A percentile compares a stretch with the other conserved stretches of the same genome.
Conservation (phyloP, 2,329 filamentous ascomycete genomes). For the Ceratocystis papillata region DNA sequence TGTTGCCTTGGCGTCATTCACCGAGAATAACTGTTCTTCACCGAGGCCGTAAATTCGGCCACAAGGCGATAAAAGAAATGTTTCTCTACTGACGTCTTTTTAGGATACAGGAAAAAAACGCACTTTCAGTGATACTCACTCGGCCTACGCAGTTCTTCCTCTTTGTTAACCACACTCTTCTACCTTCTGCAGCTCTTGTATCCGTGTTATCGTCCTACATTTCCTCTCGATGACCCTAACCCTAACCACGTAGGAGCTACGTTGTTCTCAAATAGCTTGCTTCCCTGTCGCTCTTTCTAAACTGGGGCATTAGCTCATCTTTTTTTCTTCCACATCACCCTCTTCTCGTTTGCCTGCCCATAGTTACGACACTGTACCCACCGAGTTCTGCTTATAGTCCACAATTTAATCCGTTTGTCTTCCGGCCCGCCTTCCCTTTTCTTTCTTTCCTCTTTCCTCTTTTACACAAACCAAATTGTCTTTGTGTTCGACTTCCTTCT, state of each 20-base stretch:
- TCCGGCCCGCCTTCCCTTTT: slow-evolving; percentile 9
- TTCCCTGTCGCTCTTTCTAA: not conserved
- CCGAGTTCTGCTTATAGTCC: slow-evolving; percentile 6
- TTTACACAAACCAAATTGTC: not conserved
- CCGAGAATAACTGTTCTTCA: not conserved
- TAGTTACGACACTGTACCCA: not conserved
- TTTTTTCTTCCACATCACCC: slow-evolving; percentile 24
- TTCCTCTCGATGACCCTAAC: not conserved
- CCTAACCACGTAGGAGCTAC: not conserved
- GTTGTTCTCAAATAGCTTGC: not conserved
- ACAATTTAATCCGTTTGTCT: slow-evolving; percentile 10
- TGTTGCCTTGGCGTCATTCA: not conserved
- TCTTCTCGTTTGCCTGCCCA: slow-evolving; percentile 20
- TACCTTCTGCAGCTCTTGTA: not conserved
- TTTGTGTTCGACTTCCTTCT: slow-evolving; percentile 16
- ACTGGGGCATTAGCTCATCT: not conserved
- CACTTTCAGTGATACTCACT: too few species aligned
- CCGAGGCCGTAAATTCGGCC: not conserved
- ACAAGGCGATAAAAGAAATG: not conserved
- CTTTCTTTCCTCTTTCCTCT: slow-evolving; percentile 15
- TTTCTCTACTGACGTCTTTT: not conserved
- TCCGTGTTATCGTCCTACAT: not conserved
- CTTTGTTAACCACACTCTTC: not conserved
- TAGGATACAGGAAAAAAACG: not conserved
- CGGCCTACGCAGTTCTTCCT: not conserved